Base-by-base conservation (phyloP, 2,329 filamentous ascomycete genomes). In the Monosporascus cannonballus region DNA sequence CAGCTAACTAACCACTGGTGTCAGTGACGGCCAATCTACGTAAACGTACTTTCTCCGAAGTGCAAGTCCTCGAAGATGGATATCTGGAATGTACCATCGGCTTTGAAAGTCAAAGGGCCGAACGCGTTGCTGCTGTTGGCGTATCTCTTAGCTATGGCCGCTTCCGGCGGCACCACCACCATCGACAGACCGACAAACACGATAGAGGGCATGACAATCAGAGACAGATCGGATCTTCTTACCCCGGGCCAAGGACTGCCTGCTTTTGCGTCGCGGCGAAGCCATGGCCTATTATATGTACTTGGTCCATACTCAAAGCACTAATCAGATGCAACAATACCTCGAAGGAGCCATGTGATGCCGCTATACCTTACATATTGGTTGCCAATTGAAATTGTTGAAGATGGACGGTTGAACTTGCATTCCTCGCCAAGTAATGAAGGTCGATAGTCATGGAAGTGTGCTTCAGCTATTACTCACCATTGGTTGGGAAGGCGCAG, bases 41-140 rank as follows among this genome's bases (percentile, higher is more conserved):
- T 20, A 20, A 2, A 64, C 70, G 58, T 68, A 81, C 81, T 78
- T 67, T 90, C 86, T 9, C 85, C 87, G 63, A 86, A 87, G 64
- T 90, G 86, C 7, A 90, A 68, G 59, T 90, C 87, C 27, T 81
- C 78, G 55, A 90, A 87, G 14, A 90, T 76, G 2, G 81, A 71
- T 34, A 81, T 70, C 49, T 78, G 75, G 58, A 81, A 80, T 0
- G 70, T 75, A 6, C 75, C 76, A 45, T 77, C 71, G 1, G 59
- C 20, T 8, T 63, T 65, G 57, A 80, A 78, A 9, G 56, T 62
- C 9, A 71, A 60, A 6, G 66, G 65, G 0, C 55, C 59, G 11
- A 59, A 58, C 20, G 53, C 14, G 36, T 51, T 30, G 22, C 55
- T 55, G 34, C 56, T 60, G 47, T 56, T 59, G 11, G 15, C 9